Conservation (phyloP, 2,329 filamentous ascomycete species). For the Aspergillus pseudoviridinutans region DNA sequence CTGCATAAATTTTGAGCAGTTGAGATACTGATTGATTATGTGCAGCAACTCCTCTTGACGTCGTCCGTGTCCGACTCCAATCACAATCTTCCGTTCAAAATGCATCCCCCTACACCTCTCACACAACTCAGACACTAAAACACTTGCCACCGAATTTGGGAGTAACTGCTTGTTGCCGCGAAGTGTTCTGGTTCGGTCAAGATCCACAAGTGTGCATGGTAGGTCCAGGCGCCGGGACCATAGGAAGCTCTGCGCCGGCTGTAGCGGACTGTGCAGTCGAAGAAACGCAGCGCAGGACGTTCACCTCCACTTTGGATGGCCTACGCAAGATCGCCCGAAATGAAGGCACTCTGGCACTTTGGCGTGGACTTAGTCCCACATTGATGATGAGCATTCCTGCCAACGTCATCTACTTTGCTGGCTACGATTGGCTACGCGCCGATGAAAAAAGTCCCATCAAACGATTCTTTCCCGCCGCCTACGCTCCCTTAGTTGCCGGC, state of each 20-base stretch:
- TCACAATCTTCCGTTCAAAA: constrained; percentile 63
- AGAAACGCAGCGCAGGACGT: constrained; percentile 75
- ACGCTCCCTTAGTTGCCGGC: constrained; percentile 76
- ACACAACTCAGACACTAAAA: constrained; percentile 50
- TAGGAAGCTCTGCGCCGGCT: constrained; percentile 41
- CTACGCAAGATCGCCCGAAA: constrained; percentile 91
- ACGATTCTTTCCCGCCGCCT: constrained; percentile 60
- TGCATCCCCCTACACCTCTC: constrained; percentile 55
- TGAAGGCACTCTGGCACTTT: constrained; percentile 80
- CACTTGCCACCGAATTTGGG: constrained; percentile 79
- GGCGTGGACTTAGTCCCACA: constrained; percentile 91
- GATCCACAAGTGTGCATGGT: constrained; percentile 76
- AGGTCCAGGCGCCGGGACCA: constrained; percentile 39
- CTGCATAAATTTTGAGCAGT: not conserved
- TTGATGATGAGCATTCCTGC: constrained; percentile 89
- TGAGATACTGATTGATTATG: constrained; percentile 12
- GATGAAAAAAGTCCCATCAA: constrained; percentile 69
- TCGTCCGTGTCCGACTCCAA: constrained; percentile 91
- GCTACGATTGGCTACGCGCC: constrained; percentile 89
- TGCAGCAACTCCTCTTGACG: constrained; percentile 88
- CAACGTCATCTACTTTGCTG: constrained; percentile 98
- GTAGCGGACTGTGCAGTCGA: constrained; percentile 77
- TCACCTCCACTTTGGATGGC: constrained; percentile 88
- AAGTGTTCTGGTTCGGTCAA: constrained; percentile 95
- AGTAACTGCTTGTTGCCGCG: constrained; percentile 89